A percentile compares a stretch with the other conserved stretches of the same genome.
These are phyloP conservation scores for Cudoniella acicularis DNA, from an alignment of 495 filamentous ascomycete genomes.

Conservation along the genomic window DNA sequence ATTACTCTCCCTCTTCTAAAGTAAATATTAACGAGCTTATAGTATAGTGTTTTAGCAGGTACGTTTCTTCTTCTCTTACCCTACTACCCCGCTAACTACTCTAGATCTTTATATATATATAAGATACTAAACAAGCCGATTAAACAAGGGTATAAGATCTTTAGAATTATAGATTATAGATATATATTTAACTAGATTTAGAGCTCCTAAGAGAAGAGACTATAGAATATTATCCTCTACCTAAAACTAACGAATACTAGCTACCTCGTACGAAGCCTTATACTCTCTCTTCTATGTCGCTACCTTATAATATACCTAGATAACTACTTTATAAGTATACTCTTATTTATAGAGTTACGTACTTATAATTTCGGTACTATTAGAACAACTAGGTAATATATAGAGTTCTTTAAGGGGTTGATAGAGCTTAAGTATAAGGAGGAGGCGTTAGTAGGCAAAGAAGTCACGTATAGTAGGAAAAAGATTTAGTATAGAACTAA, in stretches of 20 bases:
- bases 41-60: no score
- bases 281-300: background rate
- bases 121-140: no score
- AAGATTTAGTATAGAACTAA: no score
- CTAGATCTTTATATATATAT: no score
- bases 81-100: no score
- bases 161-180: constrained; percentile 6
- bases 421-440: constrained; percentile 6
- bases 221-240: constrained; percentile 1
- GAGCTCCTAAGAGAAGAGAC: constrained; percentile 6
- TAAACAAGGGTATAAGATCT: no score
- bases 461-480: no score
- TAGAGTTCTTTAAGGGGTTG: constrained; percentile 3
- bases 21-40: no score
- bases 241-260: constrained; percentile 4
- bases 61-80: no score
- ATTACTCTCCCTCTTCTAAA: no score
- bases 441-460: no score
- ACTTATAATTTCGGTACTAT: background rate
- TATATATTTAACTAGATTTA: constrained; percentile 10
- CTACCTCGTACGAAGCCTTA: background rate
- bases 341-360: constrained; percentile 7
- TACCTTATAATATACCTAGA: constrained; percentile 3
- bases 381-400: constrained; percentile 9
- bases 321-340: constrained; percentile 5